A percentile compares a stretch with the other conserved stretches of the same genome.
phyloP scores from a whole-genome alignment of 495 filamentous ascomycete genomes.

The Podospora bellae-mahoneyi region DNA sequence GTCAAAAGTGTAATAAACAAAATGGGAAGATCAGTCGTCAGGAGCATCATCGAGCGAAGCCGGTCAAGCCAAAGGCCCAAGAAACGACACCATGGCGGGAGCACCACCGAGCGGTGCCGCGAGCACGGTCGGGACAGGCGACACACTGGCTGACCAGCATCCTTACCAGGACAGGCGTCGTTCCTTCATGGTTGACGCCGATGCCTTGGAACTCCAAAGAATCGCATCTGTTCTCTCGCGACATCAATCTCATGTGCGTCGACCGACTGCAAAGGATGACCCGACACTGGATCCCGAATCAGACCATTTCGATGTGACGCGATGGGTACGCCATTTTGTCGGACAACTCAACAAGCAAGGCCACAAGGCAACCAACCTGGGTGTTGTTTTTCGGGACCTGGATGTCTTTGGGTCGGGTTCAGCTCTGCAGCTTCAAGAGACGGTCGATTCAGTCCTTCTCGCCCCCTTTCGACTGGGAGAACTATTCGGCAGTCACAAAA shows the following conservation, averaged over 20 bases:
- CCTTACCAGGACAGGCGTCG: neutral
- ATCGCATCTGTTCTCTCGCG: neutral
- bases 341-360: constrained; percentile 27
- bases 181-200: neutral
- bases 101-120: no score
- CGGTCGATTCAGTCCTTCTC: constrained; percentile 48
- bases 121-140: no score
- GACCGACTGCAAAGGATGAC: constrained; percentile 4
- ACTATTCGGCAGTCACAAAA: constrained; percentile 35
- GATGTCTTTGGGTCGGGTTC: constrained; percentile 54
- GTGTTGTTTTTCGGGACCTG: constrained; percentile 51
- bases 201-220: neutral
- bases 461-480: constrained; percentile 50
- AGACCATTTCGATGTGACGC: constrained; percentile 24
- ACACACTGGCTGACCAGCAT: neutral
- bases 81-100: no score
- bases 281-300: constrained; percentile 25
- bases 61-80: no score
- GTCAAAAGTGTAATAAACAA: neutral
- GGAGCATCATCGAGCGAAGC: no score
- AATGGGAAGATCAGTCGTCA: neutral
- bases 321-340: constrained; percentile 27
- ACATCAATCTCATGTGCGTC: neutral
- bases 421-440: constrained; percentile 55
- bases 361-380: constrained; percentile 20